These are phyloP conservation scores for Spizellomyces punctatus DNA, from an alignment of 192 early-diverging fungal genomes.

Conservation along the genomic window DNA sequence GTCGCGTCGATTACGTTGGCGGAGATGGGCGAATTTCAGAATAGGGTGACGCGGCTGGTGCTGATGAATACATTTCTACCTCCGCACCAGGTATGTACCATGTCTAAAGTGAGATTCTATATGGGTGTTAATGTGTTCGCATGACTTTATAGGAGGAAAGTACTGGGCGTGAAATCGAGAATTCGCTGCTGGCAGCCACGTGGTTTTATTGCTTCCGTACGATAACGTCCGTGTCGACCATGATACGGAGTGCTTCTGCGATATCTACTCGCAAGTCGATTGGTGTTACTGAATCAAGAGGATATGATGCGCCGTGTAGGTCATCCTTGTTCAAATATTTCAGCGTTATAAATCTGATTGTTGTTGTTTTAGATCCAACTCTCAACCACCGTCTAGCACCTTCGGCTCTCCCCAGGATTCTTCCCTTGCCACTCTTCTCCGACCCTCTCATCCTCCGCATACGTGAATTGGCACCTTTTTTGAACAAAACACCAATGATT, in stretches of 20 bases:
- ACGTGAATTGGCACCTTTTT: constrained; percentile 14
- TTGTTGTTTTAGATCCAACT: too few relatives aligned
- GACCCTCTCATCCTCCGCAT: constrained; percentile 30
- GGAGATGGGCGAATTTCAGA: constrained; percentile 12
- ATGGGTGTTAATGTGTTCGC: neutral
- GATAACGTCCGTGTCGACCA: neutral
- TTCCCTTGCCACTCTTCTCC: constrained; percentile 23
- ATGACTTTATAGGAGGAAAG: constrained; percentile 8
- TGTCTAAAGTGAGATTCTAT: neutral
- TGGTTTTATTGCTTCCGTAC: constrained; percentile 13
- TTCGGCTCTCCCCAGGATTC: neutral
- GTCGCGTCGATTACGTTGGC: constrained; percentile 14
- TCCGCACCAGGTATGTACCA: constrained; percentile 18
- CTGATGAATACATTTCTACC: constrained; percentile 12
- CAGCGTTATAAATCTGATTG: too few relatives aligned
- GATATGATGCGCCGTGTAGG: constrained; percentile 29
- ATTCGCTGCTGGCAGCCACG: constrained; percentile 3
- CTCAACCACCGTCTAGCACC: neutral
- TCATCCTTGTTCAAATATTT: neutral
- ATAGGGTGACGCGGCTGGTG: constrained; percentile 2
- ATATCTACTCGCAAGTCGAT: neutral
- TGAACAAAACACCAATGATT: neutral
- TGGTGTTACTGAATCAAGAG: constrained; percentile 1
- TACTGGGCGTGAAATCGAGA: constrained; percentile 8
- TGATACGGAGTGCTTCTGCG: neutral